Evolutionary conservation across 1,284 basidiomycete genomes (phyloP).

Genomic region (Cryptococcus sp.): DNA sequence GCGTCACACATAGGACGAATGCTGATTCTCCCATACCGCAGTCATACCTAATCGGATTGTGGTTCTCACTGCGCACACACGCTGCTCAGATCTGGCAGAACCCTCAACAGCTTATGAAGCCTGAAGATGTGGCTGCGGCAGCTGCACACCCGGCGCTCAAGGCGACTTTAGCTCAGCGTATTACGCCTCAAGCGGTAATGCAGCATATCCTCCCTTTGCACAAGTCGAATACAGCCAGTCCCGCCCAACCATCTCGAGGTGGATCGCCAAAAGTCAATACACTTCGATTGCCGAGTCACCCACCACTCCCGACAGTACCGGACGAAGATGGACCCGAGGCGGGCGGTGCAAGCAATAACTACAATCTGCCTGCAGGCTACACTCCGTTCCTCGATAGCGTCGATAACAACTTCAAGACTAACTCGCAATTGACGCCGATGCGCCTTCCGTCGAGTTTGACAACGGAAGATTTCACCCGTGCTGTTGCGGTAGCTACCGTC

Average conservation of each 20-base stretch:
- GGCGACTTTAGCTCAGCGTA: constrained; percentile 71
- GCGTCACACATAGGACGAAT: too few relatives aligned
- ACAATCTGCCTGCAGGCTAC: constrained; percentile 51
- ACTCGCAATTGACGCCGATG: constrained; percentile 56
- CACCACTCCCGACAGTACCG: constrained; percentile 1
- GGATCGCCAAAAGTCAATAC: constrained; percentile 11
- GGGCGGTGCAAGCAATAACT: constrained; percentile 15
- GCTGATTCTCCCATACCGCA: constrained; percentile 48
- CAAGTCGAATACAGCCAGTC: constrained; percentile 18
- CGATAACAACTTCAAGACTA: constrained; percentile 25
- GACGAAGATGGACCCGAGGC: background rate
- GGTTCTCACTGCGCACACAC: constrained; percentile 98
- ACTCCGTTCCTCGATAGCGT: constrained; percentile 74
- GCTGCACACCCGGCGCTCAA: constrained; percentile 59
- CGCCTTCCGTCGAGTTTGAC: constrained; percentile 69
- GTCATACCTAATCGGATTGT: constrained; percentile 96
- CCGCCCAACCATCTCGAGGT: constrained; percentile 8
- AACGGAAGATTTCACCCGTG: constrained; percentile 83
- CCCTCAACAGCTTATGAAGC: constrained; percentile 78
- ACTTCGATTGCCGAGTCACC: constrained; percentile 5
- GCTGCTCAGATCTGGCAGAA: constrained; percentile 99
- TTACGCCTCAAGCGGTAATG: constrained; percentile 57
- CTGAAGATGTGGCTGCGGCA: constrained; percentile 59
- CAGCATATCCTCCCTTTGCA: constrained; percentile 53
- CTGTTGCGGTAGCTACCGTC: constrained; percentile 86